Percentiles rank a stretch among this genome's conserved stretches.
Evolutionary conservation across 495 filamentous ascomycete genomes (phyloP).

Genomic region (Bacidia gigantensis): DNA sequence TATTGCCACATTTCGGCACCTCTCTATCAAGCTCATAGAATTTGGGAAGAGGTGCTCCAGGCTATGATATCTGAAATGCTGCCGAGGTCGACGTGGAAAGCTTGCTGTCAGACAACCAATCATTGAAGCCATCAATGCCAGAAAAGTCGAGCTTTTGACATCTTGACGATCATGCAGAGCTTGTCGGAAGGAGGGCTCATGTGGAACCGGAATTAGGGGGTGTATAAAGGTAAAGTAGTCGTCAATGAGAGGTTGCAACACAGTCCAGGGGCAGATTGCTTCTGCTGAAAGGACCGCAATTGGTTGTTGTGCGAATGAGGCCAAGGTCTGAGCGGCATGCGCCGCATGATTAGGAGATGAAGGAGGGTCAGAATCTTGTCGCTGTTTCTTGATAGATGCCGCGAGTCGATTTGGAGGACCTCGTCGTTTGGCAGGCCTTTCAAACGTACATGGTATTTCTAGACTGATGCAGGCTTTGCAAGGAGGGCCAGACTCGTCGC

Average conservation of each 20-base stretch:
- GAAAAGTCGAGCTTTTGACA: slow-evolving; percentile 48
- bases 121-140: slow-evolving; percentile 73
- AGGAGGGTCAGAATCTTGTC: slow-evolving; percentile 30
- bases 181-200: slow-evolving; percentile 70
- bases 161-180: slow-evolving; percentile 61
- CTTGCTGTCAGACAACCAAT: slow-evolving; percentile 62
- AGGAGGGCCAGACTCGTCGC: slow-evolving; percentile 65
- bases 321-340: slow-evolving; percentile 30
- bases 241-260: slow-evolving; percentile 56
- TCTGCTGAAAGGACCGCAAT: slow-evolving; percentile 50
- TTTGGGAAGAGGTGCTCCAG: slow-evolving; percentile 47
- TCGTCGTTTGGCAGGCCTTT: slow-evolving; percentile 61
- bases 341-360: slow-evolving; percentile 24
- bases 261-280: slow-evolving; percentile 55
- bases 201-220: slow-evolving; percentile 71
- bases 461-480: slow-evolving; percentile 68
- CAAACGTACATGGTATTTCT: slow-evolving; percentile 72
- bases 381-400: slow-evolving; percentile 61
- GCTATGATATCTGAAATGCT: slow-evolving; percentile 32
- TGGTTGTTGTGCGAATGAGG: slow-evolving; percentile 28
- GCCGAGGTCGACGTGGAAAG: slow-evolving; percentile 62
- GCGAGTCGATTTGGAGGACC: slow-evolving; percentile 79
- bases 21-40: slow-evolving; percentile 55
- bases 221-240: slow-evolving; percentile 89
- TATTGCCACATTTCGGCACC: slow-evolving; percentile 58